Evolutionary conservation across 228 moss, liverwort and hornwort species (phyloP).

Genomic region (Sphagnum magellanicum): DNA sequence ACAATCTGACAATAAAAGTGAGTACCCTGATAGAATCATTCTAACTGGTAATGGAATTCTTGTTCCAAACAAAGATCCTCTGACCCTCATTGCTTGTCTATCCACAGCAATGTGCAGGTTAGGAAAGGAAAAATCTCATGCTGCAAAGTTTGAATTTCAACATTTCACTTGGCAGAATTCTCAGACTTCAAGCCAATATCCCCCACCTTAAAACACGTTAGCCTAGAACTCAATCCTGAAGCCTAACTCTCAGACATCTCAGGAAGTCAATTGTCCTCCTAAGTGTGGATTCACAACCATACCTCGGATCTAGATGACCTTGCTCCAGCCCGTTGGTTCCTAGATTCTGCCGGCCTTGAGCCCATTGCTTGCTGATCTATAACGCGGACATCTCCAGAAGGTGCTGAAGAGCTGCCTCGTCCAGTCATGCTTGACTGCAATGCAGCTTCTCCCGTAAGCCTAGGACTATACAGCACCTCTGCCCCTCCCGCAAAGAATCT

Average conservation of each 20-base stretch:
- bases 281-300: slow-evolving; percentile 4
- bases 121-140: too few relatives aligned
- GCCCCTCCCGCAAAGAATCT: too few relatives aligned
- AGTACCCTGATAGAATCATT: not conserved
- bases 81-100: too few relatives aligned
- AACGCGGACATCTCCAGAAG: slow-evolving; percentile 47
- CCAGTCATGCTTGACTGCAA: slow-evolving; percentile 23
- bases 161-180: too few relatives aligned
- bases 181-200: not conserved
- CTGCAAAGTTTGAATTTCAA: too few relatives aligned
- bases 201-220: not conserved
- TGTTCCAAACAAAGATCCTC: too few relatives aligned
- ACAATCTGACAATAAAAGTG: not conserved
- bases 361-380: slow-evolving; percentile 15
- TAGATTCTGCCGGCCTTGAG: slow-evolving; percentile 10
- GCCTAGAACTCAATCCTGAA: not conserved
- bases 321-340: not conserved
- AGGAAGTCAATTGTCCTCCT: not conserved
- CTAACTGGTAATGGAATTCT: not conserved
- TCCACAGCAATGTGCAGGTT: too few relatives aligned
- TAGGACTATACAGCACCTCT: too few relatives aligned
- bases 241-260: not conserved
- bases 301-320: too few relatives aligned
- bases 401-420: slow-evolving; percentile 13
- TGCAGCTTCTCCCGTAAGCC: slow-evolving; percentile 10